These are phyloP conservation scores for Lipomyces anomalus DNA, from an alignment of 805 yeast species.

Conservation along the genomic window DNA sequence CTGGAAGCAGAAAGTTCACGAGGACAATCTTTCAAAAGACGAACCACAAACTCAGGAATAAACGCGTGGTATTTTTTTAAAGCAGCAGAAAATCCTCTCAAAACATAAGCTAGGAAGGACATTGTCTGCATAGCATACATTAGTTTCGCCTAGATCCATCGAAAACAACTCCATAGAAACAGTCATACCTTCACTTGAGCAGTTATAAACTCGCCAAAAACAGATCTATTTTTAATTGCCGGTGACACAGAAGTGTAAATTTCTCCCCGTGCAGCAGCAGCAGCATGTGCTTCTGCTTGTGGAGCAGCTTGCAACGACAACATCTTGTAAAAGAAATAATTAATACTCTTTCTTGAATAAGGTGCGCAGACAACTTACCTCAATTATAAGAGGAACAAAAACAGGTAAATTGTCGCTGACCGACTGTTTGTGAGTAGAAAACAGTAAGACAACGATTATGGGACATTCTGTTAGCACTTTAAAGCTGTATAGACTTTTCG, in stretches of 20 bases:
- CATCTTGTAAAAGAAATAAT: slow-evolving; percentile 31
- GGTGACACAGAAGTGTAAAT: slow-evolving; percentile 69
- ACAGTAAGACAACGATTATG: slow-evolving; percentile 87
- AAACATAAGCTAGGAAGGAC: slow-evolving; percentile 86
- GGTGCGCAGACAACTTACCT: slow-evolving; percentile 22
- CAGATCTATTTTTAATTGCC: slow-evolving; percentile 64
- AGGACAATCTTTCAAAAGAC: slow-evolving; percentile 92
- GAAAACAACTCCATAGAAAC: neutral
- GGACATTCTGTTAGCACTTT: slow-evolving; percentile 95
- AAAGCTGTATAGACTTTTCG: slow-evolving; percentile 72
- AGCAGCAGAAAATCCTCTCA: slow-evolving; percentile 73
- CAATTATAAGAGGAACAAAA: slow-evolving; percentile 77
- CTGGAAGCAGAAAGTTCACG: slow-evolving; percentile 86
- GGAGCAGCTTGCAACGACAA: slow-evolving; percentile 74
- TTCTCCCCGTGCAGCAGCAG: slow-evolving; percentile 51
- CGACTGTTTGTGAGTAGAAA: slow-evolving; percentile 76
- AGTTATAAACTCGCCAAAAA: slow-evolving; percentile 80
- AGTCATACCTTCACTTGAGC: slow-evolving; percentile 69
- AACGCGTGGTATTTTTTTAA: slow-evolving; percentile 50
- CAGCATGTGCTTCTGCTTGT: slow-evolving; percentile 62
- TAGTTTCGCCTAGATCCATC: neutral
- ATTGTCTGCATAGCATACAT: slow-evolving; percentile 48
- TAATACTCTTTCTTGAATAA: neutral
- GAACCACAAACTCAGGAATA: slow-evolving; percentile 80
- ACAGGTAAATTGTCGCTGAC: slow-evolving; percentile 64